These are phyloP conservation scores for Pseudonitzschia pungens DNA, from an alignment of 108 stramenopile genomes.

Conservation along the genomic window DNA sequence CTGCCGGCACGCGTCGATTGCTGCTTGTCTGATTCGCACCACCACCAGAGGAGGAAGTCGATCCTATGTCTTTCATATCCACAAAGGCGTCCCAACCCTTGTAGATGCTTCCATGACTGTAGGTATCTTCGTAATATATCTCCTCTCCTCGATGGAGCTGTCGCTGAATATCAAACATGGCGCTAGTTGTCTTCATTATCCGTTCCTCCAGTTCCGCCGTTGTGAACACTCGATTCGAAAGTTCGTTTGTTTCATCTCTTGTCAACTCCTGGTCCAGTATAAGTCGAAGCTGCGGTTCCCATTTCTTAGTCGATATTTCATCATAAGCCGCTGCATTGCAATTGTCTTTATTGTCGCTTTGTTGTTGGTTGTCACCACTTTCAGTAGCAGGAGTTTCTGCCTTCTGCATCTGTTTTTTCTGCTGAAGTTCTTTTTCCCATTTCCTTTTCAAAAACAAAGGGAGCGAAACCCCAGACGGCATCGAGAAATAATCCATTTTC, in stretches of 20 bases:
- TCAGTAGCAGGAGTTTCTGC: background rate
- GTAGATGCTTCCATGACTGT: slow-evolving; percentile 59
- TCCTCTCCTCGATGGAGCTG: slow-evolving; percentile 77
- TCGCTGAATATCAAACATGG: slow-evolving; percentile 61
- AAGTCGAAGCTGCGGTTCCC: background rate
- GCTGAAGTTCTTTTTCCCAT: slow-evolving; percentile 15
- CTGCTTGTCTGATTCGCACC: background rate
- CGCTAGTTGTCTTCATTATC: slow-evolving; percentile 36
- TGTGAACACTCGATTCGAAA: slow-evolving; percentile 33
- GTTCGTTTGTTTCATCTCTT: slow-evolving; percentile 15
- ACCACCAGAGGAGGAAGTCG: background rate
- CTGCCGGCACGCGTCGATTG: slow-evolving; percentile 48
- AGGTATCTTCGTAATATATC: slow-evolving; percentile 72
- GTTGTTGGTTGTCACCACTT: background rate
- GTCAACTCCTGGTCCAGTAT: background rate
- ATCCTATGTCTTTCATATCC: background rate
- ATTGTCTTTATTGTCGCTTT: background rate
- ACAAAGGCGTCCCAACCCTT: slow-evolving; percentile 66
- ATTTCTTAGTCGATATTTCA: background rate
- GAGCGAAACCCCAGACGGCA: slow-evolving; percentile 23
- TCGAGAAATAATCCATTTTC: slow-evolving; percentile 4
- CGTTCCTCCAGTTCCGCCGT: slow-evolving; percentile 40
- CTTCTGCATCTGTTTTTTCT: background rate
- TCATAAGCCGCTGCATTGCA: background rate
- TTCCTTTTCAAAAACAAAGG: slow-evolving; percentile 26